Conservation (phyloP, 139 green algal species). For the Chara braunii region DNA sequence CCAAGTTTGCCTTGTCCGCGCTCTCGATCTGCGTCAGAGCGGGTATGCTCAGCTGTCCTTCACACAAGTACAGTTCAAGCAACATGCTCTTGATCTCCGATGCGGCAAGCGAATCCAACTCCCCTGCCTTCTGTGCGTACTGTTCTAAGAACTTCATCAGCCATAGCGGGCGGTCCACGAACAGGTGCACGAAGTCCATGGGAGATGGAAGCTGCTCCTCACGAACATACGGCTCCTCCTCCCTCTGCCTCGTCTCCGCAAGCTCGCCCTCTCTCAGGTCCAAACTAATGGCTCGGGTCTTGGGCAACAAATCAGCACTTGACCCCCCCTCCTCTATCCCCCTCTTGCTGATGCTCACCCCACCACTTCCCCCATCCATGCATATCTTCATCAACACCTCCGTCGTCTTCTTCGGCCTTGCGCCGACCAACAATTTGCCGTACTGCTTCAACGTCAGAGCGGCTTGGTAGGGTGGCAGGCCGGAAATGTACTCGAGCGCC, state of each 20-base stretch:
- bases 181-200: conserved; percentile 48
- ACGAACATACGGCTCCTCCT: background rate
- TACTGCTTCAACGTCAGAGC: conserved; percentile 56
- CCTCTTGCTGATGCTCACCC: no score
- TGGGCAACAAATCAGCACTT: background rate
- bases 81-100: conserved; percentile 22
- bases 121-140: background rate
- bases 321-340: no score
- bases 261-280: no score
- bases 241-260: background rate
- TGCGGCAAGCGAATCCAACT: background rate
- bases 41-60: background rate
- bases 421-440: conserved; percentile 66
- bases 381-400: no score
- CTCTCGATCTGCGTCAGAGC: background rate
- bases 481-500: conserved; percentile 63
- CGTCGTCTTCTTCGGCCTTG: no score
- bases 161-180: conserved; percentile 20
- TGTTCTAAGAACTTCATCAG: conserved; percentile 31
- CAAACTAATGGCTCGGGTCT: no score
- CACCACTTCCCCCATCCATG: no score
- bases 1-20: background rate
- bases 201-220: conserved; percentile 44
- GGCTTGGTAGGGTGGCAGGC: conserved; percentile 40
- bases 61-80: conserved; percentile 35